These are phyloP conservation scores for Orbilia ellipsospora DNA, from an alignment of 2,329 filamentous ascomycete species.

Conservation along the genomic window DNA sequence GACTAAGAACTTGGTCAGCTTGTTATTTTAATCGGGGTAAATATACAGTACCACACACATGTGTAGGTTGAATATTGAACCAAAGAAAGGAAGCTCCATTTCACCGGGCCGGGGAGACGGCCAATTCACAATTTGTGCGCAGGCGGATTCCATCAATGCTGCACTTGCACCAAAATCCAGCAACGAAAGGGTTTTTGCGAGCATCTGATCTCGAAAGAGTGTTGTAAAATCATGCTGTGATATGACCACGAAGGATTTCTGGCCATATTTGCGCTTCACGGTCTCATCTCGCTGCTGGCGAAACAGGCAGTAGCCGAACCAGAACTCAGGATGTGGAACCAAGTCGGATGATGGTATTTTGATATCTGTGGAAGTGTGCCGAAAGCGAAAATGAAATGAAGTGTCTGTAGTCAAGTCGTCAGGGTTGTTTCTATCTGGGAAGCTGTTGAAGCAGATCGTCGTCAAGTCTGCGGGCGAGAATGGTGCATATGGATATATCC, in stretches of 20 bases:
- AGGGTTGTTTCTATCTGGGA: constrained; percentile 59
- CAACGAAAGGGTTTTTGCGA: constrained; percentile 58
- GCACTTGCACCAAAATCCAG: constrained; percentile 59
- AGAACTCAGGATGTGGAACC: constrained; percentile 58
- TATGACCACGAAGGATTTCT: constrained; percentile 59
- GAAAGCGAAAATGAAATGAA: constrained; percentile 59
- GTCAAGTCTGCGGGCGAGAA: constrained; percentile 59
- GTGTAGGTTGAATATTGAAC: constrained; percentile 59
- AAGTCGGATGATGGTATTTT: constrained; percentile 55
- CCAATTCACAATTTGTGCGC: constrained; percentile 60
- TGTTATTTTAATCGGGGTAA: neutral
- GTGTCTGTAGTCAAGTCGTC: constrained; percentile 58
- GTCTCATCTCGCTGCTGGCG: constrained; percentile 59
- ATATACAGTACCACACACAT: constrained; percentile 51
- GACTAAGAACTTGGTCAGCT: constrained; percentile 44
- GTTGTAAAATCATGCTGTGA: constrained; percentile 59
- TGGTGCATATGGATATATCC: constrained; percentile 59
- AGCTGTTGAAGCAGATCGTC: constrained; percentile 60
- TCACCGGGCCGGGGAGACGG: constrained; percentile 57
- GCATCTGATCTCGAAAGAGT: constrained; percentile 57
- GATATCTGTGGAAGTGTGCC: constrained; percentile 59
- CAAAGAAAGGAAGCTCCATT: constrained; percentile 59
- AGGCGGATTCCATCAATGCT: constrained; percentile 59
- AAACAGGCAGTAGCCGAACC: constrained; percentile 60
- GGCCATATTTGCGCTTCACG: constrained; percentile 59